These are phyloP conservation scores for Lactarius psammicola DNA, from an alignment of 768 basidiomycete species.

Conservation along the genomic window DNA sequence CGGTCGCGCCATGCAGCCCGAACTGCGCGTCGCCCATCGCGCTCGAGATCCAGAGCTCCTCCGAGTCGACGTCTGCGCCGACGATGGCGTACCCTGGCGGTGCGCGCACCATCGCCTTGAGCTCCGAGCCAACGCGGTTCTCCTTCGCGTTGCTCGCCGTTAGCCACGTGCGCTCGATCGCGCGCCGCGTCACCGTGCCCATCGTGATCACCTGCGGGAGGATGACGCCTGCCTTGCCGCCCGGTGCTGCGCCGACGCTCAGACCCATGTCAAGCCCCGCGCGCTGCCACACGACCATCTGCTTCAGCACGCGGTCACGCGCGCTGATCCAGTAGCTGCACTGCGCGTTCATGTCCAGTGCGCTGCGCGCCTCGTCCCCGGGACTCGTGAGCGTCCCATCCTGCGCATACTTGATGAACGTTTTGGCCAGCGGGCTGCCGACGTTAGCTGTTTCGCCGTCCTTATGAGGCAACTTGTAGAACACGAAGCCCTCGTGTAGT, in stretches of 20 bases:
- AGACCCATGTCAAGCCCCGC: conserved; percentile 54
- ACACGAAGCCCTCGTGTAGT: conserved; percentile 53
- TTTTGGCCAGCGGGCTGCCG: conserved; percentile 87
- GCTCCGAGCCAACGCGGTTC: conserved; percentile 96
- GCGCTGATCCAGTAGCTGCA: conserved; percentile 99
- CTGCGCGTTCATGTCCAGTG: conserved; percentile 87
- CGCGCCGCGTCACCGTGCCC: conserved; percentile 97
- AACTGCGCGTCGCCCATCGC: conserved; percentile 99
- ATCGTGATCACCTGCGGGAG: conserved; percentile 95
- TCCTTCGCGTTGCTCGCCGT: conserved; percentile 98
- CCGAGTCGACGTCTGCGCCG: conserved; percentile 97
- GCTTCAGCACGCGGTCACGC: conserved; percentile 85
- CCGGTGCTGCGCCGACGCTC: conserved; percentile 25
- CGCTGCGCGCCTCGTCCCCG: conserved; percentile 74
- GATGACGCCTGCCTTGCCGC: conserved; percentile 81
- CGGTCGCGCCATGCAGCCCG: conserved; percentile 92
- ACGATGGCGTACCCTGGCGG: conserved; percentile 93
- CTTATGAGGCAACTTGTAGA: conserved; percentile 95
- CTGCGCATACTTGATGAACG: conserved; percentile 84
- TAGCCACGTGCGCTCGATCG: conserved; percentile 97
- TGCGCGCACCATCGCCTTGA: conserved; percentile 96
- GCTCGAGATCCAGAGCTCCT: conserved; percentile 98
- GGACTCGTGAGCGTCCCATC: conserved; percentile 85
- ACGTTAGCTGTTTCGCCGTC: conserved; percentile 95
- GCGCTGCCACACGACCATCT: conserved; percentile 87